Evolutionary conservation across 352 stramenopile genomes (phyloP).

Genomic region (Pythium phragmitis): DNA sequence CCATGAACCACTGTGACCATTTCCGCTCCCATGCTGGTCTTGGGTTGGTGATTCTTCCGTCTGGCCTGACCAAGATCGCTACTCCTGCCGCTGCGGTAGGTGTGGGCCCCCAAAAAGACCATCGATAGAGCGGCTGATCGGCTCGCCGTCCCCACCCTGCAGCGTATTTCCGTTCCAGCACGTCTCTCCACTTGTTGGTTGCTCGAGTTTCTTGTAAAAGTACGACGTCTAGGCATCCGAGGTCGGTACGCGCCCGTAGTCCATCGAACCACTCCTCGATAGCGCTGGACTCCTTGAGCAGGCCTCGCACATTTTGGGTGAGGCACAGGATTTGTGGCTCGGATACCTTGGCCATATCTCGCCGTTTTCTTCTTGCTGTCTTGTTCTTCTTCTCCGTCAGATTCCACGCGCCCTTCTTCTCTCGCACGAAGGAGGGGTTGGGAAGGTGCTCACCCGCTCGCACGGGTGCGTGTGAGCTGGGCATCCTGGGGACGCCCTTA

Average conservation of each 20-base stretch:
- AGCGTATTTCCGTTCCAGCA: background rate
- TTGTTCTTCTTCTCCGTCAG: no score
- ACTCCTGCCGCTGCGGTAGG: constrained; percentile 1
- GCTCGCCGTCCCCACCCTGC: background rate
- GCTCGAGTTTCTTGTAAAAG: constrained; percentile 17
- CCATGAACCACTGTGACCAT: constrained; percentile 18
- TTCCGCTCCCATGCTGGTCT: constrained; percentile 1
- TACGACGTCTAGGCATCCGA: background rate
- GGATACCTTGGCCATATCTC: background rate
- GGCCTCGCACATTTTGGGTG: constrained; percentile 13
- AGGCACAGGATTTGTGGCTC: constrained; percentile 1
- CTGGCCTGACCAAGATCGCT: constrained; percentile 6
- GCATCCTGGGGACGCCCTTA: constrained; percentile 16
- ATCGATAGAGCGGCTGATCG: background rate
- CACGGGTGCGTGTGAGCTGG: no score
- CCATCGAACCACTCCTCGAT: constrained; percentile 4
- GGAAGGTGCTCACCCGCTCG: no score
- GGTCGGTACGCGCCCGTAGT: background rate
- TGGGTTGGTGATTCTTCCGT: background rate
- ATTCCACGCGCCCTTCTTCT: no score
- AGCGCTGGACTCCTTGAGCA: background rate
- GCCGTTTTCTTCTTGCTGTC: no score
- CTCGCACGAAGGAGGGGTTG: no score
- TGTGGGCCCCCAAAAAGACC: constrained; percentile 4
- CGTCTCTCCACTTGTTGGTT: background rate